Evolutionary conservation across 306 rosid species (phyloP).

Genomic region (Cercis canadensis): DNA sequence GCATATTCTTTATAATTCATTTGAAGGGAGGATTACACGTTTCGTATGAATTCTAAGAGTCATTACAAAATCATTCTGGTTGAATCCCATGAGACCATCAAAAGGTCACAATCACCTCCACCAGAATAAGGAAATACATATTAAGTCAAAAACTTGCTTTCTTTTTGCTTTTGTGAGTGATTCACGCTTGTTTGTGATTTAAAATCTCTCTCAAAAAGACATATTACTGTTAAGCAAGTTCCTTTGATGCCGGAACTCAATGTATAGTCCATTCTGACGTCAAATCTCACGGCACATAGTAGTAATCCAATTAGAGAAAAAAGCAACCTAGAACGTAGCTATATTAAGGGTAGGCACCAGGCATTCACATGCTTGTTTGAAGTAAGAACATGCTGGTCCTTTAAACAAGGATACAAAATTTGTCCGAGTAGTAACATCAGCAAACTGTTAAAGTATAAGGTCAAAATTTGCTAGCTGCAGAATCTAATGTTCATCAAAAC

Average conservation of each 20-base stretch:
- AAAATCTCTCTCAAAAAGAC: constrained; percentile 26
- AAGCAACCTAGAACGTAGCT: background rate
- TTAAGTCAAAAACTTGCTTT: constrained; percentile 39
- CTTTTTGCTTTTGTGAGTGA: constrained; percentile 42
- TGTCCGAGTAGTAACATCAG: constrained; percentile 27
- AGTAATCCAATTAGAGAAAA: background rate
- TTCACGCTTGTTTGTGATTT: constrained; percentile 43
- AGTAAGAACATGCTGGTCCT: background rate
- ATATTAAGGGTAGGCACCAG: no score
- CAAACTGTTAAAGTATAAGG: constrained; percentile 39
- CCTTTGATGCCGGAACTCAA: constrained; percentile 46
- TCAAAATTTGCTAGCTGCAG: constrained; percentile 27
- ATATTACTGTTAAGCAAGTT: constrained; percentile 22
- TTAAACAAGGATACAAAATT: background rate
- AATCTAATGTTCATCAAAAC: constrained; percentile 26
- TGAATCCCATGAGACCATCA: constrained; percentile 39
- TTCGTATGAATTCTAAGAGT: constrained; percentile 33
- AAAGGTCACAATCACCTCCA: constrained; percentile 55
- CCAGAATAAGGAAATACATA: constrained; percentile 35
- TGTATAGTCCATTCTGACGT: constrained; percentile 15
- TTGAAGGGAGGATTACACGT: constrained; percentile 30
- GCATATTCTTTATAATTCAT: constrained; percentile 21
- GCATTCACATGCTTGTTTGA: constrained; percentile 14
- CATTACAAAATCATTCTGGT: constrained; percentile 46
- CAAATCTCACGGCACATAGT: constrained; percentile 1